phyloP scores from a whole-genome alignment of 169 alveolate genomes.

The Toxoplasma gondii region DNA sequence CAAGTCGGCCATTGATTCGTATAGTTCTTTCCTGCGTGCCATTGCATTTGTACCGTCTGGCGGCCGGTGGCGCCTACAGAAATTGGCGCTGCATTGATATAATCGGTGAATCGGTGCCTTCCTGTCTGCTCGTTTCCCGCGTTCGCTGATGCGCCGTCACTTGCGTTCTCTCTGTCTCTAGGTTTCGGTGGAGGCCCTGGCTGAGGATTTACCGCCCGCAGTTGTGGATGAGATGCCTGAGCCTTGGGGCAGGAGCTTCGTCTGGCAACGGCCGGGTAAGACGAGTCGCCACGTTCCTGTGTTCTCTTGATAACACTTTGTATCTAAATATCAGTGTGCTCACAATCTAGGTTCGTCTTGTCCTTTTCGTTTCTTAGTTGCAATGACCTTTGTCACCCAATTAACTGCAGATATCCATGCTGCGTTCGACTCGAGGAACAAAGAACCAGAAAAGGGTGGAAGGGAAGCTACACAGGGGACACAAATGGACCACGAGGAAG shows the following conservation, averaged over 20 bases:
- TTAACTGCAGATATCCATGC: too few relatives aligned
- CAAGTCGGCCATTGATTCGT: not conserved
- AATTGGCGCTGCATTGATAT: too few relatives aligned
- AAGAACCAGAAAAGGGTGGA: not conserved
- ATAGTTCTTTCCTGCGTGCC: not conserved
- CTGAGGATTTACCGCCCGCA: not conserved
- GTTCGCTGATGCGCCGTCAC: not conserved
- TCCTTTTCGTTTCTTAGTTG: too few relatives aligned
- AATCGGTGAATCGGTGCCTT: not conserved
- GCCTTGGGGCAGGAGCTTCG: not conserved
- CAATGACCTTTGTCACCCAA: too few relatives aligned
- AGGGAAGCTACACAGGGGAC: not conserved
- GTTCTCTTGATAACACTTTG: not conserved
- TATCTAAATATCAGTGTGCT: not conserved
- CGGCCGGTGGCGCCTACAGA: not conserved
- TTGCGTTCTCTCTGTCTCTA: not conserved
- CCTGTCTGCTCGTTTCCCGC: not conserved
- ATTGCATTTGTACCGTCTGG: not conserved
- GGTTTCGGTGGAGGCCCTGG: not conserved
- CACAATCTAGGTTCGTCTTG: too few relatives aligned
- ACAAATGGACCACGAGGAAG: not conserved
- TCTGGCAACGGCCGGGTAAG: slow-evolving; percentile 35
- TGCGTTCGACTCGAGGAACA: too few relatives aligned
- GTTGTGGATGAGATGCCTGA: slow-evolving; percentile 6
- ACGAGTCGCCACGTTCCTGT: not conserved